Conservation (phyloP, 176 grass and related monocot genomes). For the Elaeis guineensis region DNA sequence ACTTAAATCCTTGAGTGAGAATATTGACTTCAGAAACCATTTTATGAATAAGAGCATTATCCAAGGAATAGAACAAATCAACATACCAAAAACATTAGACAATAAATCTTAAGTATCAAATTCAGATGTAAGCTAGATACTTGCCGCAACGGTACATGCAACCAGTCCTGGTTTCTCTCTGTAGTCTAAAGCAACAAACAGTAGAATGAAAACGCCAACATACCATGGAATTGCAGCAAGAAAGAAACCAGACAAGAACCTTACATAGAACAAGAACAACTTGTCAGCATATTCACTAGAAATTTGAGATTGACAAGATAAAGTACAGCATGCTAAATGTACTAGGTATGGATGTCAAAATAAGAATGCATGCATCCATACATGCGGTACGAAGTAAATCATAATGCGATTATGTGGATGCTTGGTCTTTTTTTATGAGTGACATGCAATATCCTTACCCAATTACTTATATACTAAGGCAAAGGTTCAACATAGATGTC, state of each 20-base stretch:
- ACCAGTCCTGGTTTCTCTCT: constrained; percentile 61
- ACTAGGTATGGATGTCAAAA: too few species aligned
- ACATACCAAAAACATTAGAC: neutral
- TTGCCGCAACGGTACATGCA: constrained; percentile 63
- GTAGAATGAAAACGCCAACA: constrained; percentile 47
- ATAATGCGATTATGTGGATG: too few species aligned
- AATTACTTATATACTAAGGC: too few species aligned
- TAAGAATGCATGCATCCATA: too few species aligned
- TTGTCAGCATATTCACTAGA: neutral
- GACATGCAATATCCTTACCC: too few species aligned
- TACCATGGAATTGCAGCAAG: constrained; percentile 64
- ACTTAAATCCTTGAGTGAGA: too few species aligned
- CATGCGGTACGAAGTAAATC: too few species aligned
- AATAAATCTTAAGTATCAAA: neutral
- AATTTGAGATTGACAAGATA: too few species aligned
- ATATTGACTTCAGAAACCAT: too few species aligned
- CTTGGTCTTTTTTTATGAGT: too few species aligned
- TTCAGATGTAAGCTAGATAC: constrained; percentile 4
- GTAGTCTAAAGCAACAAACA: constrained; percentile 56
- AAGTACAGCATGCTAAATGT: too few species aligned
- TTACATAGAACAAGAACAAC: constrained; percentile 20
- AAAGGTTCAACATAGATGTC: too few species aligned
- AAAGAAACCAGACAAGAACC: constrained; percentile 58
- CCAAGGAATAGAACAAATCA: neutral
- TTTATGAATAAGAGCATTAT: neutral